Evolutionary conservation across 2,329 filamentous ascomycete genomes (phyloP).

Genomic region (Alternaria arborescens): DNA sequence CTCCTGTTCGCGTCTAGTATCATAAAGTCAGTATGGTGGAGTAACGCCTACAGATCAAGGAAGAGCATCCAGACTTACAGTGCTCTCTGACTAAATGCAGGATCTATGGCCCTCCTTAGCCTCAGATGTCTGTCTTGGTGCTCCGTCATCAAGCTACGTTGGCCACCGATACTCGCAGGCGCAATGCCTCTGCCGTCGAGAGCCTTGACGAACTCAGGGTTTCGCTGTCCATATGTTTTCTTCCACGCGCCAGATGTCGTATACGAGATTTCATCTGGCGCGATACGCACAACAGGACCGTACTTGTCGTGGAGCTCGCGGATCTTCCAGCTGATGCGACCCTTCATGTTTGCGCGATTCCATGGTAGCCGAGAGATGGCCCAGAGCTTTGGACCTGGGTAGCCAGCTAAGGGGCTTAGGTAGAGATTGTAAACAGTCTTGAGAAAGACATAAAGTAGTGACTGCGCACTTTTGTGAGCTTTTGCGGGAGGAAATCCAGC

Average conservation of each 20-base stretch:
- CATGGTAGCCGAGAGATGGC: slow-evolving; percentile 17
- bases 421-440: slow-evolving; percentile 12
- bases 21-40: neutral
- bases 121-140: slow-evolving; percentile 16
- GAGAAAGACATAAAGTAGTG: neutral
- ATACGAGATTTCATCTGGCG: slow-evolving; percentile 13
- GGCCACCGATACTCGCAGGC: slow-evolving; percentile 14
- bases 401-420: slow-evolving; percentile 14
- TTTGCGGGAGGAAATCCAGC: neutral
- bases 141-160: slow-evolving; percentile 17
- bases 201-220: slow-evolving; percentile 13
- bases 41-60: no score
- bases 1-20: slow-evolving; percentile 10
- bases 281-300: slow-evolving; percentile 11
- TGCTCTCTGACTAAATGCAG: slow-evolving; percentile 14
- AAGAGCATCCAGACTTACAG: neutral
- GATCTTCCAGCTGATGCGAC: slow-evolving; percentile 11
- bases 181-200: slow-evolving; percentile 16
- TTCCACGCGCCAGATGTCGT: slow-evolving; percentile 13
- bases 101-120: slow-evolving; percentile 15
- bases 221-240: slow-evolving; percentile 18
- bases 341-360: slow-evolving; percentile 6
- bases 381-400: slow-evolving; percentile 18
- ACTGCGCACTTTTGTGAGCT: neutral
- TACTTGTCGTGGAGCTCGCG: slow-evolving; percentile 12